Percentiles rank a stretch among this genome's conserved stretches.
Evolutionary conservation across 345 rosid genomes (phyloP).

Genomic region (Populus euphratica): DNA sequence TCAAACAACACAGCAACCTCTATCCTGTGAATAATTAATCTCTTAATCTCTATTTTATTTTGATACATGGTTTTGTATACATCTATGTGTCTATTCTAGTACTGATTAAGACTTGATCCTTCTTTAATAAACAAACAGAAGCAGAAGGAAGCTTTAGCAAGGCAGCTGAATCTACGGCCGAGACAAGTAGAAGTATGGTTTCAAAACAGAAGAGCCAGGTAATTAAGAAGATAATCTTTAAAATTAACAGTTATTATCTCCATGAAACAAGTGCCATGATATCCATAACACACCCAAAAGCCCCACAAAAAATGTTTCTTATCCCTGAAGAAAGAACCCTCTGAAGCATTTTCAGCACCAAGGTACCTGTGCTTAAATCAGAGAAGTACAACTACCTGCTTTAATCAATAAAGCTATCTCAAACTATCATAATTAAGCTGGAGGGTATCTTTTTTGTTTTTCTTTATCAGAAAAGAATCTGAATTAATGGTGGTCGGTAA

Average conservation of each 20-base stretch:
- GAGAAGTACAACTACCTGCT: too few relatives aligned
- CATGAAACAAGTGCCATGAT: neutral
- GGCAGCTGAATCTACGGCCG: slow-evolving; percentile 80
- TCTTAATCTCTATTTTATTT: neutral
- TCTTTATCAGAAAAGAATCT: neutral
- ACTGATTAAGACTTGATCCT: neutral
- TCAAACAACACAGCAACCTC: slow-evolving; percentile 50
- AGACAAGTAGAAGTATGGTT: slow-evolving; percentile 99
- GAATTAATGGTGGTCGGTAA: neutral
- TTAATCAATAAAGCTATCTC: too few relatives aligned
- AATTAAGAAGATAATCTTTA: neutral
- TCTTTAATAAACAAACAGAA: slow-evolving; percentile 35
- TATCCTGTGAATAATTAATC: slow-evolving; percentile 43
- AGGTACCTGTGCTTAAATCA: too few relatives aligned
- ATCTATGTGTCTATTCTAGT: neutral
- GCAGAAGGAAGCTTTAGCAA: slow-evolving; percentile 62
- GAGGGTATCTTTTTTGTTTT: too few relatives aligned
- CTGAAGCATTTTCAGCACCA: too few relatives aligned
- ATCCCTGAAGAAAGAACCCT: neutral
- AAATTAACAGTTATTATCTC: neutral
- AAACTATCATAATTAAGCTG: too few relatives aligned
- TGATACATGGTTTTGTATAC: neutral
- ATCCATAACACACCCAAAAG: neutral
- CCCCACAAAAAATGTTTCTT: neutral
- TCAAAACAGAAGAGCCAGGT: slow-evolving; percentile 99